Base-by-base conservation (phyloP, 768 basidiomycete genomes). In the Amanita molliuscula region DNA sequence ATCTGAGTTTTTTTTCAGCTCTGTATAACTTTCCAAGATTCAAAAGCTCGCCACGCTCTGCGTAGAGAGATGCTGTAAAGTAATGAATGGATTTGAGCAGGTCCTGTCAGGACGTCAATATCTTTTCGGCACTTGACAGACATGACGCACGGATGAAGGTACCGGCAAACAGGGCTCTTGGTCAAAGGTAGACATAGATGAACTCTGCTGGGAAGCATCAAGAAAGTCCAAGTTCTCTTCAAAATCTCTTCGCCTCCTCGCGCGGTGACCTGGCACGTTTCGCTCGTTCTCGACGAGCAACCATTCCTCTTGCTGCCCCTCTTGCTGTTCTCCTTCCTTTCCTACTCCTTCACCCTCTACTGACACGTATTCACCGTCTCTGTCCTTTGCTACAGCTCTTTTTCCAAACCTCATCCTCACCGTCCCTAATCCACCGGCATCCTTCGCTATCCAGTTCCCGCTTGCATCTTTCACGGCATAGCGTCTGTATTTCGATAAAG, bases 361-460 rank as follows among this genome's bases (percentile, higher is more conserved):
- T 3, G 21, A 48, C 15, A 50, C 53, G 31, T 53, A 40, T 46
- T 59, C 55, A 42, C 61, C 20, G 47, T 10, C 47, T 40, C 26
- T 13, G 4, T 28, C 38, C 6, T 4, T 20, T 6, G 2, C 23
- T 15, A 16, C 11, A 2, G 5, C 8, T 25, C 20, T 33, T 29
- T 23, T 7, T 15, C 9, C 8, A 25, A 9, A 34, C 20, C 15
- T 38, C 36, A 15, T 40, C 21, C 18, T 67, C 57, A 77, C 68
- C 3, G 57, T 68, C 6, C 59, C 63, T 28, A 63, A 60, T 1
- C 84, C 83, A 15, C 75, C 82, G 2, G 83, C 84, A 58, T 86
- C 82, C 29, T 60, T 66, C 8, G 84, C 84, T 18, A 83, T 73
- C 79, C 81, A 84, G 53, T 82, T 81, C 10, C 77, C 79, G 42